Evolutionary conservation across 1,284 basidiomycete genomes (phyloP).

Genomic region (Pascua sp.): DNA sequence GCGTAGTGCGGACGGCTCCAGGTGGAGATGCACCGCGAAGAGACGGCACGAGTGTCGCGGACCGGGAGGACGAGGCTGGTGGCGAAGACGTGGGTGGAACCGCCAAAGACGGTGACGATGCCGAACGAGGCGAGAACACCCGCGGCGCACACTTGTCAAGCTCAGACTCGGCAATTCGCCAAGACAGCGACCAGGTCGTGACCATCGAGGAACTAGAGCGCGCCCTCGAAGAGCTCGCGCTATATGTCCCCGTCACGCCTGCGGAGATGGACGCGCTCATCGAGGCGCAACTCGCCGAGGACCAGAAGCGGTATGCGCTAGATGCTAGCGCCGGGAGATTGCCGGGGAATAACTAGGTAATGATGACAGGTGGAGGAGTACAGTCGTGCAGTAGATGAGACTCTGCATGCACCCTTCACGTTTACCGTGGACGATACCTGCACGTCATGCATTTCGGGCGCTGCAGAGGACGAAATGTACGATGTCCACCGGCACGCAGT

Average conservation of each 20-base stretch:
- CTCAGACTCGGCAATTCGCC: too few species aligned
- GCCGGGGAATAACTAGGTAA: neutral
- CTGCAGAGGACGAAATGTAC: too few species aligned
- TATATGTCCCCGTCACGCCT: conserved; percentile 1
- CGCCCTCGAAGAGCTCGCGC: neutral
- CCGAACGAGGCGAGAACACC: neutral
- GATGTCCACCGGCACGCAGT: too few species aligned
- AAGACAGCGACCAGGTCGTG: neutral
- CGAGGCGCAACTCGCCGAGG: neutral
- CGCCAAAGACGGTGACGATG: neutral
- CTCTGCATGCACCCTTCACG: too few species aligned
- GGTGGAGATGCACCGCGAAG: too few species aligned
- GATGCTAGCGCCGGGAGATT: neutral
- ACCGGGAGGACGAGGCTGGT: neutral
- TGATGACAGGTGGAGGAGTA: neutral
- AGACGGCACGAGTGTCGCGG: too few species aligned
- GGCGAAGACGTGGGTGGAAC: neutral
- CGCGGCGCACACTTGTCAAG: neutral
- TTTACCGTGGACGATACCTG: too few species aligned
- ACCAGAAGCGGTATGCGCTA: neutral
- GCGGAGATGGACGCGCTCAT: conserved; percentile 4
- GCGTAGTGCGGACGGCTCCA: too few species aligned
- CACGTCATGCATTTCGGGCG: too few species aligned
- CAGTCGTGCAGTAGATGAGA: too few species aligned
- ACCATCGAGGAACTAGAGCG: neutral